Conservation (phyloP, 345 rosid genomes). For the Populus deltoides region DNA sequence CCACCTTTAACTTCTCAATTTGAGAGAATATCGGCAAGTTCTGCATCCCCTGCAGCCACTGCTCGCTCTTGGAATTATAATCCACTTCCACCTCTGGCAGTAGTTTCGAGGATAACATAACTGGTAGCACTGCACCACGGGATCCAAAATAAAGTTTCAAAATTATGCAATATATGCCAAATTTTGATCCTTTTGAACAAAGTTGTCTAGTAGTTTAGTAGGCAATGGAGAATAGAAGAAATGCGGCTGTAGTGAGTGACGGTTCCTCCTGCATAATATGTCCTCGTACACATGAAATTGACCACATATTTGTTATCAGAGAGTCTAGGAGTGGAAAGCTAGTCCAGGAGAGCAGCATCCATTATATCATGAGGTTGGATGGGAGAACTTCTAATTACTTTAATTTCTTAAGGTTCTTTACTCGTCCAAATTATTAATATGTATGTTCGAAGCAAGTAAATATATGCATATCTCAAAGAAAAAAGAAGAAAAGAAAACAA, state of each 20-base stretch:
- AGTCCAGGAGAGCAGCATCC: too few relatives aligned
- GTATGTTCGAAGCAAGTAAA: neutral
- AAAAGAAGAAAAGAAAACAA: neutral
- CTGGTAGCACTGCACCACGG: slow-evolving; percentile 67
- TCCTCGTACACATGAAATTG: too few relatives aligned
- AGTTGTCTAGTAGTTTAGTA: too few relatives aligned
- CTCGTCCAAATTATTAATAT: neutral
- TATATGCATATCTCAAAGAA: neutral
- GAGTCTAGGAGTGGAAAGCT: too few relatives aligned
- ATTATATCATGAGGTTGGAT: too few relatives aligned
- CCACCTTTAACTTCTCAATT: slow-evolving; percentile 76
- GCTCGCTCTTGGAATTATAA: slow-evolving; percentile 78
- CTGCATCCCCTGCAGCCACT: slow-evolving; percentile 85
- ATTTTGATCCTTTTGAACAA: too few relatives aligned
- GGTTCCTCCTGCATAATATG: too few relatives aligned
- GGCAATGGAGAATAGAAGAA: too few relatives aligned
- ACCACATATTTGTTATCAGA: too few relatives aligned
- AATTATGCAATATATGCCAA: neutral
- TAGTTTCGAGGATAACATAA: slow-evolving; percentile 90
- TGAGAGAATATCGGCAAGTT: slow-evolving; percentile 62
- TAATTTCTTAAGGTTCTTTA: too few relatives aligned
- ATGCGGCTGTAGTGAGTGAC: too few relatives aligned
- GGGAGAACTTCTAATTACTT: too few relatives aligned
- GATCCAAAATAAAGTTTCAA: slow-evolving; percentile 6
- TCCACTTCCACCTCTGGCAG: slow-evolving; percentile 92